Percentiles rank a stretch among this genome's conserved stretches.
phyloP scores from a whole-genome alignment of 2,329 filamentous ascomycete species.

The Fonsecaea nubica region DNA sequence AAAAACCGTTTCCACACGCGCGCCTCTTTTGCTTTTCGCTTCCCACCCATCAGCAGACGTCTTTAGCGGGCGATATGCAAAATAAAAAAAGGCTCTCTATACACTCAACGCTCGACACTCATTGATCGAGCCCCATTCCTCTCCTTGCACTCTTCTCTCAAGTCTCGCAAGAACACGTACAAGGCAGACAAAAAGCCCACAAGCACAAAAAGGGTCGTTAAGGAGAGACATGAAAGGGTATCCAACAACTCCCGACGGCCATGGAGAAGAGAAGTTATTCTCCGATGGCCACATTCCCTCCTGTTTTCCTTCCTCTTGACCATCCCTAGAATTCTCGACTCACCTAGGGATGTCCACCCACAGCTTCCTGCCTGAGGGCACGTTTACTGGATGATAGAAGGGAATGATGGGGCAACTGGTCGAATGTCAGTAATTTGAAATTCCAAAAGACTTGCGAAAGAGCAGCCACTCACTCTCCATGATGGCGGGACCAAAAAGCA shows the following conservation, averaged over 20 bases:
- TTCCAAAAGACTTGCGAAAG: neutral
- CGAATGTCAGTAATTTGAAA: neutral
- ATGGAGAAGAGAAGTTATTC: neutral
- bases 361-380: neutral
- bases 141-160: neutral
- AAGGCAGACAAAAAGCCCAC: neutral
- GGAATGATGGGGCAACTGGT: slow-evolving; percentile 29
- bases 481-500: slow-evolving; percentile 40
- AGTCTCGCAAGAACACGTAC: slow-evolving; percentile 1
- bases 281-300: neutral
- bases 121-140: neutral
- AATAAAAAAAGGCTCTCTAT: neutral
- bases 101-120: neutral
- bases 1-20: neutral
- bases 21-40: neutral
- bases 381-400: slow-evolving; percentile 16
- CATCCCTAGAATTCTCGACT: neutral
- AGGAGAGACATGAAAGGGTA: slow-evolving; percentile 27
- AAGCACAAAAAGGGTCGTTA: slow-evolving; percentile 22
- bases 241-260: neutral
- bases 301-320: neutral
- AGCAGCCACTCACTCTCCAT: slow-evolving; percentile 35
- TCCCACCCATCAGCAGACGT: neutral
- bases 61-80: neutral
- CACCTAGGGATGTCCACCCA: neutral